Evolutionary conservation across 2,329 filamentous ascomycete genomes (phyloP).

Genomic region (Juglanconis juglandina): DNA sequence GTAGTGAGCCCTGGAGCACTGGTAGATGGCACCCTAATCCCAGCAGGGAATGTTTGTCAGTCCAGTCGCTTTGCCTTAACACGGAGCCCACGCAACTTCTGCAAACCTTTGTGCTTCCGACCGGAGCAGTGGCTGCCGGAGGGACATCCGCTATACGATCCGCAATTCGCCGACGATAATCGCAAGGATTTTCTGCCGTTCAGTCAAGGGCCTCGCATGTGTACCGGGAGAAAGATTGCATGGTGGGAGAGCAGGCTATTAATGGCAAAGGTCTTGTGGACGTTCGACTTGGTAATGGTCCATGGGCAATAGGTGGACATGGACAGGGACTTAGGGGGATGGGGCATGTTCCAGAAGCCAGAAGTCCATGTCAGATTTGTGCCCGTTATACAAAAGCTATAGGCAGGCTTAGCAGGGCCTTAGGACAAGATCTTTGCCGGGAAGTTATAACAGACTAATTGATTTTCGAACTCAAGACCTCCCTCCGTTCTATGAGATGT

Average conservation of each 20-base stretch:
- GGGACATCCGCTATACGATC: not conserved
- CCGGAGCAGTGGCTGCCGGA: slow-evolving; percentile 1
- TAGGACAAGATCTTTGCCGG: too few relatives aligned
- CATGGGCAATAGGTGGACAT: not conserved
- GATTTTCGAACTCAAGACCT: too few relatives aligned
- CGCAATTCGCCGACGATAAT: not conserved
- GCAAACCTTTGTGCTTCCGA: not conserved
- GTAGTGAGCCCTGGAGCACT: not conserved
- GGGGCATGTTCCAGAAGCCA: slow-evolving; percentile 1
- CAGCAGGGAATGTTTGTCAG: slow-evolving; percentile 3
- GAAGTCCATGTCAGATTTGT: not conserved
- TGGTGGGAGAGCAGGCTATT: slow-evolving; percentile 21
- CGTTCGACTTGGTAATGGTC: slow-evolving; percentile 19
- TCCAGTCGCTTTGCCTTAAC: not conserved
- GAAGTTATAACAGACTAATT: too few relatives aligned
- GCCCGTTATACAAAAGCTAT: not conserved
- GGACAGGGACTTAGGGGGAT: not conserved
- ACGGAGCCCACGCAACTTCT: not conserved
- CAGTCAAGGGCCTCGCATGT: slow-evolving; percentile 20
- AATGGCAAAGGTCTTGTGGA: slow-evolving; percentile 23
- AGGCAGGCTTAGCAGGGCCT: too few relatives aligned
- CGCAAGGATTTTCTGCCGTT: slow-evolving; percentile 16
- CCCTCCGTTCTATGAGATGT: too few relatives aligned
- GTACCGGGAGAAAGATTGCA: slow-evolving; percentile 19
- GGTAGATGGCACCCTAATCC: not conserved